phyloP scores from a whole-genome alignment of 1,284 basidiomycete species.

The Omphalotus olearius region DNA sequence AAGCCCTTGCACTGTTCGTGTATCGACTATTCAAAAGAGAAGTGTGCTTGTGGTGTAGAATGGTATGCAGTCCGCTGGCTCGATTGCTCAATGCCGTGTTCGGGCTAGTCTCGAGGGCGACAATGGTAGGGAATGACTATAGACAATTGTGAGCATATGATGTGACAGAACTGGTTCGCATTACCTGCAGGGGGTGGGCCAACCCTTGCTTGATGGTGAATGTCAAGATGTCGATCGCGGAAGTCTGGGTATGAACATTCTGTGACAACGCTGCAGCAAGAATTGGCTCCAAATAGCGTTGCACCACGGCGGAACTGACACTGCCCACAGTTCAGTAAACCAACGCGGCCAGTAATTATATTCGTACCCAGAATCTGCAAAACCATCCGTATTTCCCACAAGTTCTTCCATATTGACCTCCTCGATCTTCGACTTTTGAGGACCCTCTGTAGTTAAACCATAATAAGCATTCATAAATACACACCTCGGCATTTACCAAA shows the following conservation, averaged over 20 bases:
- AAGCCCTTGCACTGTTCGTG: conserved; percentile 71
- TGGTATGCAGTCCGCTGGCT: conserved; percentile 78
- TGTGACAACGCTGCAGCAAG: conserved; percentile 77
- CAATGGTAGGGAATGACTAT: conserved; percentile 88
- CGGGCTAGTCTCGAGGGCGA: conserved; percentile 88
- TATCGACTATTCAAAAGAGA: conserved; percentile 87
- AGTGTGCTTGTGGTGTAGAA: conserved; percentile 86
- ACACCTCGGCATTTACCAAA: neutral
- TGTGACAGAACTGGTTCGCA: neutral
- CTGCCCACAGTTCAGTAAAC: conserved; percentile 35
- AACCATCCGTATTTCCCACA: conserved; percentile 90
- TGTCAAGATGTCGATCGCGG: conserved; percentile 87
- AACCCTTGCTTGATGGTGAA: conserved; percentile 95
- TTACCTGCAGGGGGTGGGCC: conserved; percentile 87
- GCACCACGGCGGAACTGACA: conserved; percentile 90
- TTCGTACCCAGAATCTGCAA: conserved; percentile 88
- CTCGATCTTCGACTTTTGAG: conserved; percentile 20
- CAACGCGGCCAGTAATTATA: too few species aligned
- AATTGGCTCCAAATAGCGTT: conserved; percentile 85
- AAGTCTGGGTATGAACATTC: conserved; percentile 67
- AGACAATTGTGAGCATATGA: conserved; percentile 4
- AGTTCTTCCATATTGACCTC: conserved; percentile 86
- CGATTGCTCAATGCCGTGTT: conserved; percentile 59
- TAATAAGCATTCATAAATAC: neutral
- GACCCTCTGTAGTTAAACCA: conserved; percentile 1